Conservation (phyloP, 2,329 filamentous ascomycete species). For the Sporothrix pallida region DNA sequence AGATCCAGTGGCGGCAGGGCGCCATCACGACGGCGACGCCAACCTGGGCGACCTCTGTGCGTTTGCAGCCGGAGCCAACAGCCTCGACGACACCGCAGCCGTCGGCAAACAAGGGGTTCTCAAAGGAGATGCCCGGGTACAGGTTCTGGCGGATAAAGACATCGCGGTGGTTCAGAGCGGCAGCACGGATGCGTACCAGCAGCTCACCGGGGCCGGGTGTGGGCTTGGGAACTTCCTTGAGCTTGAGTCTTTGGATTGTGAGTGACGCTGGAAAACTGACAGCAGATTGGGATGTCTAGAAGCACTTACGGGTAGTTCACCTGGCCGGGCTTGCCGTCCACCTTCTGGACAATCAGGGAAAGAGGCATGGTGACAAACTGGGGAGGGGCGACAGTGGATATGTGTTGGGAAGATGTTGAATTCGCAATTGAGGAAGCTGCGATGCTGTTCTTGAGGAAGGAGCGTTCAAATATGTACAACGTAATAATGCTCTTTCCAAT, state of each 20-base stretch:
- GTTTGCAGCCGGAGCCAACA: slow-evolving; percentile 56
- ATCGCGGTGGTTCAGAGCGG: slow-evolving; percentile 92
- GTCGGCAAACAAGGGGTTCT: slow-evolving; percentile 79
- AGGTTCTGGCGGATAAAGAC: slow-evolving; percentile 91
- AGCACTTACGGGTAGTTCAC: slow-evolving; percentile 77
- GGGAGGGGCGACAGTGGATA: not conserved
- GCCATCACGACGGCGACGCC: slow-evolving; percentile 77
- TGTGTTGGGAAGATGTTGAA: not conserved
- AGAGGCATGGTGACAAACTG: slow-evolving; percentile 53
- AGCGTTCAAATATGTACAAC: not conserved
- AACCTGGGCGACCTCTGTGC: slow-evolving; percentile 52
- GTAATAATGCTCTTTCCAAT: not conserved
- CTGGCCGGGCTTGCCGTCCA: slow-evolving; percentile 77
- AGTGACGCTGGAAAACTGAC: not conserved
- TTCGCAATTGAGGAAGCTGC: not conserved
- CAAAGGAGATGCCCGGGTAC: slow-evolving; percentile 84
- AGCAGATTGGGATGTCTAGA: not conserved
- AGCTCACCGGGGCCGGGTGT: slow-evolving; percentile 70
- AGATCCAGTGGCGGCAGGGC: slow-evolving; percentile 78
- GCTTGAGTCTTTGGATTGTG: slow-evolving; percentile 54
- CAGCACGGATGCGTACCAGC: slow-evolving; percentile 75
- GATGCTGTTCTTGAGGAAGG: not conserved
- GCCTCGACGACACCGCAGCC: slow-evolving; percentile 76
- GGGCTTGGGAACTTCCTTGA: slow-evolving; percentile 67
- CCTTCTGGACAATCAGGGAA: slow-evolving; percentile 68